These are phyloP conservation scores for Caryopteris hybrid DNA, from an alignment of 305 asterid species.

Conservation along the genomic window DNA sequence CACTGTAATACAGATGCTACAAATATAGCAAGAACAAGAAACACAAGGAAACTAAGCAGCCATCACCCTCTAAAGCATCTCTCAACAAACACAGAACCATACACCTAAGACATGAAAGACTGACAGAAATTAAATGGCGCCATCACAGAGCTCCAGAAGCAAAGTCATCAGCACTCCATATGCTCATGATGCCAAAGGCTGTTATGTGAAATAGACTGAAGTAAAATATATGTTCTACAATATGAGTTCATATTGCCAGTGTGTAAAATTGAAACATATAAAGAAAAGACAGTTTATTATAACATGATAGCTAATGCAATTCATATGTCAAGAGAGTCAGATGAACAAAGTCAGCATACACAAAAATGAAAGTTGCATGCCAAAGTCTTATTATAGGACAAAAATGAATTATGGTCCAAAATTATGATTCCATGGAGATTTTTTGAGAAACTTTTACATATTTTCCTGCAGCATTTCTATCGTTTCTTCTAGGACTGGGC, in stretches of 20 bases:
- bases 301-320: background rate
- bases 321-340: background rate
- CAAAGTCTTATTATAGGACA: background rate
- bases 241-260: background rate
- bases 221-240: background rate
- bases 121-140: background rate
- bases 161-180: background rate
- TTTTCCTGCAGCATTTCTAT: background rate
- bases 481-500: background rate
- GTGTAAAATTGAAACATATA: background rate
- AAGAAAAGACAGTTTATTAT: background rate
- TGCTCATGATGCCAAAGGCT: background rate
- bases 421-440: background rate
- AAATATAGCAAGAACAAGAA: too few species aligned
- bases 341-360: background rate
- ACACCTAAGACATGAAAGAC: background rate
- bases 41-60: constrained; percentile 4
- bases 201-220: background rate
- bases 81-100: background rate
- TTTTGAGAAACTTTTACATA: background rate
- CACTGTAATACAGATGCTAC: background rate
- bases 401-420: background rate
- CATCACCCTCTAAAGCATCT: too few species aligned
- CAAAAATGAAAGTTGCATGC: background rate
- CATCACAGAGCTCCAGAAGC: background rate